Evolutionary conservation across 2,329 filamentous ascomycete genomes (phyloP).

Genomic region (Aureobasidium namibiae): DNA sequence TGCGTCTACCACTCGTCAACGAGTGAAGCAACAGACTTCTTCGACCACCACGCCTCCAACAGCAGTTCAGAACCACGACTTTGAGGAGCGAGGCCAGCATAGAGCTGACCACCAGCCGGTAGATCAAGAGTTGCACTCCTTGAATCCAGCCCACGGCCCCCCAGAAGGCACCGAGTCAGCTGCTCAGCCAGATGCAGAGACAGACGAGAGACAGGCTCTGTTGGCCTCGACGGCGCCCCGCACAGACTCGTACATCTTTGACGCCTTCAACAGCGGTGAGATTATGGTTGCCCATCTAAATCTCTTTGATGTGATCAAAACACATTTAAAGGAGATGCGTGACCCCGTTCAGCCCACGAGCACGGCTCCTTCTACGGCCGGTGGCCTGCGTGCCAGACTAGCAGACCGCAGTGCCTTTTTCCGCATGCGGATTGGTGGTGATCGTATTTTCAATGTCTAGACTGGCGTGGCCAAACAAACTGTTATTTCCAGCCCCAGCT

Average conservation of each 20-base stretch:
- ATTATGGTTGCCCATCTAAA: conserved; percentile 38
- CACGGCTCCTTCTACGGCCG: conserved; percentile 1
- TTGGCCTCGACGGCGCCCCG: conserved; percentile 17
- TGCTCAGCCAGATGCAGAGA: conserved; percentile 11
- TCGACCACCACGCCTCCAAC: conserved; percentile 19
- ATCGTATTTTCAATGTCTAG: conserved; percentile 14
- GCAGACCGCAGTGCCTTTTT: conserved; percentile 12
- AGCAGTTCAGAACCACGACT: conserved; percentile 46
- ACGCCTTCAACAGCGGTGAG: conserved; percentile 39
- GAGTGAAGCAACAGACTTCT: conserved; percentile 32
- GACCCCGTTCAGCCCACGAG: conserved; percentile 19
- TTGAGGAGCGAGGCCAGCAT: conserved; percentile 47
- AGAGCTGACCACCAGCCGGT: conserved; percentile 27
- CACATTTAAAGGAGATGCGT: conserved; percentile 33
- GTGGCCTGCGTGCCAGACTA: conserved; percentile 16
- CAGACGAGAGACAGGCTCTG: conserved; percentile 12
- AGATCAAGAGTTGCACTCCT: conserved; percentile 34
- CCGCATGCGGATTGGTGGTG: conserved; percentile 12
- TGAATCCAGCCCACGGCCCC: conserved; percentile 20
- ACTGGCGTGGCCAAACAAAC: background rate
- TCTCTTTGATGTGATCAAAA: conserved; percentile 32
- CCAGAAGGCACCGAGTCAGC: background rate
- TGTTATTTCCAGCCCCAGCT: background rate
- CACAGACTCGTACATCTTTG: conserved; percentile 30
- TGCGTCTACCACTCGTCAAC: conserved; percentile 44